Conservation (phyloP, 164 flowering plant genomes). For the Umbellularia californica region DNA sequence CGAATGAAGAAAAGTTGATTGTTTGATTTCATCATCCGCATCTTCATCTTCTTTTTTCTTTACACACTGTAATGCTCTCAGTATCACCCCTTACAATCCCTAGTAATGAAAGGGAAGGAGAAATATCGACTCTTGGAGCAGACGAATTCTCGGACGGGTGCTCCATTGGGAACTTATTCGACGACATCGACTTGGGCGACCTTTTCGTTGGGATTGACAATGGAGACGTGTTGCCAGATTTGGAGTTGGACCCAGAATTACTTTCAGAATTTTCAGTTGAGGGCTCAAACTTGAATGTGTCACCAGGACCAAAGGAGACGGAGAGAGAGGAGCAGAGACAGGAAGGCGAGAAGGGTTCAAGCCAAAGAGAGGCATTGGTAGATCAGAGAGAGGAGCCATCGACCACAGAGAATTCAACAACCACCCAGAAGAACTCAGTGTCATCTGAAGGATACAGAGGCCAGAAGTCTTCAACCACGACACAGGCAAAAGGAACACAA, state of each 20-base stretch:
- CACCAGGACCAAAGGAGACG: conserved; percentile 13
- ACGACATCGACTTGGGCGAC: conserved; percentile 77
- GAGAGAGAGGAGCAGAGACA: conserved; percentile 25
- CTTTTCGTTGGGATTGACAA: conserved; percentile 55
- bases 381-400: conserved; percentile 36
- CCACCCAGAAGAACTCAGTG: conserved; percentile 4
- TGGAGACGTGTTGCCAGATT: conserved; percentile 63
- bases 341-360: conserved; percentile 21
- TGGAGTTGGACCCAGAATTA: conserved; percentile 86
- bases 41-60: not conserved
- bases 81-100: conserved; percentile 48
- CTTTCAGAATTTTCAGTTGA: conserved; percentile 67
- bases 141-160: conserved; percentile 42
- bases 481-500: conserved; percentile 31
- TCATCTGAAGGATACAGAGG: conserved; percentile 22
- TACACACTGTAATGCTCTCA: conserved; percentile 53
- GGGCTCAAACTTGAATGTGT: conserved; percentile 38
- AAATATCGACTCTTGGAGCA: conserved; percentile 30
- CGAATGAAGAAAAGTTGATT: no score
- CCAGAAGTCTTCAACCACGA: conserved; percentile 25
- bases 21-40: not conserved
- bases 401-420: not conserved
- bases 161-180: conserved; percentile 46
- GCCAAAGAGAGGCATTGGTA: conserved; percentile 37
- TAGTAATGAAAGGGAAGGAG: conserved; percentile 42